Base-by-base conservation (phyloP, 768 basidiomycete species). In the Boletellus emodensis region DNA sequence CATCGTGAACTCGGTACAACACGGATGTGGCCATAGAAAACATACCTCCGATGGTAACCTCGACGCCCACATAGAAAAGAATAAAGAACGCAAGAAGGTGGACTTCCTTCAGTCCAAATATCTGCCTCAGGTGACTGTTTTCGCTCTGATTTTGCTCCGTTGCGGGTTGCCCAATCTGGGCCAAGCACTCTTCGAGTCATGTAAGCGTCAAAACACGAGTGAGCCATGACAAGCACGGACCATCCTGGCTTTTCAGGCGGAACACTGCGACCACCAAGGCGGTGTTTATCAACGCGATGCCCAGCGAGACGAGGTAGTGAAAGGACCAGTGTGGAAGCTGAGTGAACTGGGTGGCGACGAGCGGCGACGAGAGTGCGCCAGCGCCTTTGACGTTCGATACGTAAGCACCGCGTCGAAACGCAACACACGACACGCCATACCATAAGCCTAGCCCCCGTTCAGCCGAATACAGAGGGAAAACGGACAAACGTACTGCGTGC, bases 311-410 rank as follows among this genome's bases (percentile, higher is more conserved):
- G 9, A 92, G 73, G 60, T 83, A 94, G 63, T 92, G 86, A 63
- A 87, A 85, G 1, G 83, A 87, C 91, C 90, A 93, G 32, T 71
- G 75, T 0, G 55, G 64, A 20, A 80, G 58, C 49, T 81, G 79
- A 0, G 87, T 74, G 56, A 94, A 94, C 50, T 91, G 87, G 0
- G 93, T 94, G 0, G 91, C 78, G 0, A 85, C 81, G 15, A 94
- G 75, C 3, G 93, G 92, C 0, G 90, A 66, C 8, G 72, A 72
- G 10, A 88, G 69, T 2, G 86, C 86, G 2, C 87, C 87, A 0
- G 76, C 68, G 17, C 87, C 85, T 87, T 57, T 10, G 15, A 41
- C 3, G 18, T 45, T 17, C n/a, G 13, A 34, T 18, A 17, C 9
- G 12, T 56, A 26, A 67, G 51, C 22, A 49, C n/a, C 20, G n/a